phyloP scores from a whole-genome alignment of 108 stramenopile species.

The Stephanodiscus triporus region DNA sequence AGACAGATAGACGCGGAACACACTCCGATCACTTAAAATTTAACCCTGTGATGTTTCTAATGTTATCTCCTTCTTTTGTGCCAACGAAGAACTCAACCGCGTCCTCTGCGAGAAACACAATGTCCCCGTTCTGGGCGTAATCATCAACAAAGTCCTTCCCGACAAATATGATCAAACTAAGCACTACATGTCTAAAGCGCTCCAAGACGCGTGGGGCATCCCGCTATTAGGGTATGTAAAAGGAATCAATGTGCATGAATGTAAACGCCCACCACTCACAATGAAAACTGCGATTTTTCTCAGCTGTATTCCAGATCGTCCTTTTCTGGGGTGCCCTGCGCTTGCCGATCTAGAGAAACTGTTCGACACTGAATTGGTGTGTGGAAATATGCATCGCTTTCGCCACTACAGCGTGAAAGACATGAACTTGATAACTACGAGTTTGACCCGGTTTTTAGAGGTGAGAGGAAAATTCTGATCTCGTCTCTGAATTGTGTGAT shows the following conservation, averaged over 20 bases:
- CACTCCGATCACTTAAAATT: background rate
- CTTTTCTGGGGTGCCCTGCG: slow-evolving; percentile 90
- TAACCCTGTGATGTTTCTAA: background rate
- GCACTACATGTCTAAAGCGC: slow-evolving; percentile 75
- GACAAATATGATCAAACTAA: slow-evolving; percentile 91
- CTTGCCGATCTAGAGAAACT: slow-evolving; percentile 89
- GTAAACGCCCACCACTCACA: background rate
- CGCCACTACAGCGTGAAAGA: slow-evolving; percentile 87
- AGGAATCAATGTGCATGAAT: background rate
- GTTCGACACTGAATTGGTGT: slow-evolving; percentile 73
- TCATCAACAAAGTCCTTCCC: slow-evolving; percentile 95
- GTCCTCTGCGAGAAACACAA: slow-evolving; percentile 83
- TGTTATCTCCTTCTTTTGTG: background rate
- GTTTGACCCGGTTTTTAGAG: slow-evolving; percentile 83
- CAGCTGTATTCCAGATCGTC: slow-evolving; percentile 90
- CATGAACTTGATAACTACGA: slow-evolving; percentile 90
- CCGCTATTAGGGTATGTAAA: slow-evolving; percentile 63
- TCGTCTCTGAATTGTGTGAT: no score
- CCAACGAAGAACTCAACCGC: slow-evolving; percentile 78
- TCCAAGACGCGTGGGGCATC: slow-evolving; percentile 84
- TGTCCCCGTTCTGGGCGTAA: slow-evolving; percentile 90
- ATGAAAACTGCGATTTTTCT: background rate
- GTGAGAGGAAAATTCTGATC: slow-evolving; percentile 55
- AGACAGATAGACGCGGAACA: slow-evolving; percentile 2
- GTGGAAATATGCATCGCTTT: slow-evolving; percentile 73